Evolutionary conservation across 2,329 filamentous ascomycete genomes (phyloP), one percentile per base, ranked within the genome.

Genomic region (Sporothrix inflata): DNA sequence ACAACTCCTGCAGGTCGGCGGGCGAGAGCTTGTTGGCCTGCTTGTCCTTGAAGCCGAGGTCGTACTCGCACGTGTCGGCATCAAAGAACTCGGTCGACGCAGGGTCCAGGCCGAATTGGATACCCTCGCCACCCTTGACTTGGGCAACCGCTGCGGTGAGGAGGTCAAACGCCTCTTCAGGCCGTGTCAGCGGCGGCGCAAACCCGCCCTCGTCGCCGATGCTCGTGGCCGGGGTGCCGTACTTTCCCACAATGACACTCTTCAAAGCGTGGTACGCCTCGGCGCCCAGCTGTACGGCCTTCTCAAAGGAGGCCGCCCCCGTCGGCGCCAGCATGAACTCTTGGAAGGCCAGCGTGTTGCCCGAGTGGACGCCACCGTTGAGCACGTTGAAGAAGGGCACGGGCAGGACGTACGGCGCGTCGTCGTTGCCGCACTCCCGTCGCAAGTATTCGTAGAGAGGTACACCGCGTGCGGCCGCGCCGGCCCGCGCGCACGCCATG

Each of bases 61-160:
- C 77, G 72, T 83, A 84, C 5, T 55, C 71, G 2, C 76, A 79
- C 8, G 76, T 70, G n/a, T 55, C 49, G 60, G 27, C 12, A 7
- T 74, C 71, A 61, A 74, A 82, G 74, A 83, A 84, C 74, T 83
- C 81, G 14, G 76, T 77, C 12, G 81, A 82, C 1, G 82, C 82
- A 11, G 82, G 79, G 74, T 84, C 82, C 55, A 84, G 82, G 21
- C 77, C 82, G 55, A 81, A 81, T 71, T 55, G 53, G 9, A 55
- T 24, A 11, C 53, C 24, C 21, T 30, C 53, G 11, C 24, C 24
- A 24, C 24, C 11, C 3, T 16, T 11, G 4, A 30, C 24, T 1
- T 30, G n/a, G n/a, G n/a, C n/a, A n/a, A n/a, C n/a, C n/a, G 53
- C 53, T 4, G 24, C 53, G 0, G 24, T 30, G 11, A 55, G 7